phyloP scores from a whole-genome alignment of 2,329 filamentous ascomycete genomes.

The Dactylellina cionopaga region DNA sequence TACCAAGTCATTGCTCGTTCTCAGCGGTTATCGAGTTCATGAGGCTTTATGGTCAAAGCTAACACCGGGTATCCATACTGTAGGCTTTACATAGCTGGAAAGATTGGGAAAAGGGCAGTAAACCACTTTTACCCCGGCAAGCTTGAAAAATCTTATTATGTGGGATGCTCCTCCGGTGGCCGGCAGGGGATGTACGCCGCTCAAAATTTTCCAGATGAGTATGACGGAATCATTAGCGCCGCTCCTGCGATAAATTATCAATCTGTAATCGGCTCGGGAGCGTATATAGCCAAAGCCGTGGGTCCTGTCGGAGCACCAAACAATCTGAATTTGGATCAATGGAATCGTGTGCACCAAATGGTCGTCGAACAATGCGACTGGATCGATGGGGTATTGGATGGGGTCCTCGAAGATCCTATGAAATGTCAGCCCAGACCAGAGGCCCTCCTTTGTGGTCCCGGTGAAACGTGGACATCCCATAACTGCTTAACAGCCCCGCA shows the following conservation, averaged over 20 bases:
- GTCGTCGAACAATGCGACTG: constrained; percentile 65
- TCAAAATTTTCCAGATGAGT: constrained; percentile 64
- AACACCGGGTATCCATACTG: not conserved
- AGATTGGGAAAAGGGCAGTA: constrained; percentile 13
- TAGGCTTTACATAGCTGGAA: constrained; percentile 17
- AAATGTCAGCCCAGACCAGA: constrained; percentile 59
- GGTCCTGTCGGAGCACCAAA: constrained; percentile 53
- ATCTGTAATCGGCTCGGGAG: constrained; percentile 57
- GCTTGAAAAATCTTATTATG: constrained; percentile 63
- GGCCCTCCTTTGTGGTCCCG: constrained; percentile 58
- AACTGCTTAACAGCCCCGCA: constrained; percentile 59
- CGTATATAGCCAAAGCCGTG: constrained; percentile 55
- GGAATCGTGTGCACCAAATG: constrained; percentile 59
- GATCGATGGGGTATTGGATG: constrained; percentile 65
- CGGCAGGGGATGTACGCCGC: constrained; percentile 64
- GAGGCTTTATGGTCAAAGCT: not conserved
- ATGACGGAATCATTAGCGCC: constrained; percentile 64
- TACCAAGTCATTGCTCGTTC: not conserved
- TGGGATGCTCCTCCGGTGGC: constrained; percentile 65
- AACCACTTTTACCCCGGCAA: constrained; percentile 21
- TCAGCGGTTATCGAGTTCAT: not conserved
- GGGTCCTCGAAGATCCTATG: constrained; percentile 61
- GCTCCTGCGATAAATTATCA: constrained; percentile 62
- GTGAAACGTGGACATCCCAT: constrained; percentile 26
- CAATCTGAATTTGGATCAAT: constrained; percentile 57